A percentile compares a stretch with the other conserved stretches of the same genome.
These are phyloP conservation scores for Penicillium polonicum DNA, from an alignment of 2,329 filamentous ascomycete species.

Conservation along the genomic window DNA sequence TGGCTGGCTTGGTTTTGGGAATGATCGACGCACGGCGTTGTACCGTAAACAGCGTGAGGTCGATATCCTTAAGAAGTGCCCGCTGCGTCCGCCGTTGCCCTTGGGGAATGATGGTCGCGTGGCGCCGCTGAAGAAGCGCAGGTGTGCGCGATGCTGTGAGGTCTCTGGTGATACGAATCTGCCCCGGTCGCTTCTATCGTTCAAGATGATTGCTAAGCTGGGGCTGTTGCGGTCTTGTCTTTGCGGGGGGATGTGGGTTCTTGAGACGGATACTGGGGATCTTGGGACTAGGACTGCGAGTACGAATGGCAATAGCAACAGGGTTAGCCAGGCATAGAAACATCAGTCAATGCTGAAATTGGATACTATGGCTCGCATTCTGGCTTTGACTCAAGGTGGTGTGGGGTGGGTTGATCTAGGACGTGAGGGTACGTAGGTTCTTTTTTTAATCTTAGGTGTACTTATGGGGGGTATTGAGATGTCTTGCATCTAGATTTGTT, in stretches of 20 bases:
- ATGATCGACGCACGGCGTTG: slow-evolving; percentile 56
- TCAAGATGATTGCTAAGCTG: slow-evolving; percentile 40
- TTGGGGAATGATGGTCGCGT: slow-evolving; percentile 10
- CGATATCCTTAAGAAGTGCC: slow-evolving; percentile 56
- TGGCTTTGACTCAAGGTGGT: not conserved
- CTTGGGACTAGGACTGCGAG: not conserved
- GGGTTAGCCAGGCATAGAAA: not conserved
- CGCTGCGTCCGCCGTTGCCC: slow-evolving; percentile 22
- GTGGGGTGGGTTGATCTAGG: not conserved
- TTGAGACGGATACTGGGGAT: slow-evolving; percentile 28
- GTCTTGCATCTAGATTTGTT: not conserved
- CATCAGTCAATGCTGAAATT: not conserved
- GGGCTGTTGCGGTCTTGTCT: slow-evolving; percentile 40
- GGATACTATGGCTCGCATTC: not conserved
- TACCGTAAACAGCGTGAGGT: slow-evolving; percentile 62
- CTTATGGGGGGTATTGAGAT: not conserved
- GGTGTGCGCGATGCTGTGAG: slow-evolving; percentile 61
- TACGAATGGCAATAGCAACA: not conserved
- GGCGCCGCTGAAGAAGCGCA: slow-evolving; percentile 35
- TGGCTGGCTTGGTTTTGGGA: slow-evolving; percentile 64
- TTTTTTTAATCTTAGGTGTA: not conserved
- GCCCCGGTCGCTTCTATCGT: slow-evolving; percentile 36
- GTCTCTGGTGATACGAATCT: slow-evolving; percentile 63
- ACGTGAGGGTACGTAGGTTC: not conserved
- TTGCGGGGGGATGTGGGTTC: slow-evolving; percentile 43